phyloP scores from a whole-genome alignment of 345 rosid genomes.

The Populus nigra region DNA sequence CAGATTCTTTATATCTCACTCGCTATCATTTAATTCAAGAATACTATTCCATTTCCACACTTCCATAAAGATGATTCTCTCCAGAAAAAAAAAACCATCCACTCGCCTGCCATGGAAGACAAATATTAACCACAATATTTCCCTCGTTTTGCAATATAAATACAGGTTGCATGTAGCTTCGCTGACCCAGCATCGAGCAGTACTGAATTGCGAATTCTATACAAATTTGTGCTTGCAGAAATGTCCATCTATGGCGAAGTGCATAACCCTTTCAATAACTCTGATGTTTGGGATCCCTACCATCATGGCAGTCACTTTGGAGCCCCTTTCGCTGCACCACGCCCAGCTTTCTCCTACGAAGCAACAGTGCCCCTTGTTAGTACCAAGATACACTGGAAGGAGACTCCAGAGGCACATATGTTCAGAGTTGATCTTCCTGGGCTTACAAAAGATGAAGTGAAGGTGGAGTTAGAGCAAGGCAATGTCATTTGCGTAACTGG shows the following conservation, averaged over 20 bases:
- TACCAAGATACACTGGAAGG: constrained; percentile 28
- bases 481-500: constrained; percentile 31
- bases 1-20: background rate
- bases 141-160: no score
- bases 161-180: no score
- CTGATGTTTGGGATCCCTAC: constrained; percentile 9
- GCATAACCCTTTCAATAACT: background rate
- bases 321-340: background rate
- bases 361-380: background rate
- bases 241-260: constrained; percentile 7
- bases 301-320: background rate
- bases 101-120: no score
- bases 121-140: no score
- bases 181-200: background rate
- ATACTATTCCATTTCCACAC: no score
- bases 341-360: background rate
- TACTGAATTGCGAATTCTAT: no score
- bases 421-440: constrained; percentile 32
- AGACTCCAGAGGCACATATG: constrained; percentile 35
- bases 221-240: background rate
- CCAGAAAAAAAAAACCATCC: no score
- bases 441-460: constrained; percentile 36
- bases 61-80: no score
- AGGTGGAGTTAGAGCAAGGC: constrained; percentile 34
- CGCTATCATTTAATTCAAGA: background rate